Evolutionary conservation across 306 rosid genomes (phyloP).

Genomic region (Alnus glutinosa): DNA sequence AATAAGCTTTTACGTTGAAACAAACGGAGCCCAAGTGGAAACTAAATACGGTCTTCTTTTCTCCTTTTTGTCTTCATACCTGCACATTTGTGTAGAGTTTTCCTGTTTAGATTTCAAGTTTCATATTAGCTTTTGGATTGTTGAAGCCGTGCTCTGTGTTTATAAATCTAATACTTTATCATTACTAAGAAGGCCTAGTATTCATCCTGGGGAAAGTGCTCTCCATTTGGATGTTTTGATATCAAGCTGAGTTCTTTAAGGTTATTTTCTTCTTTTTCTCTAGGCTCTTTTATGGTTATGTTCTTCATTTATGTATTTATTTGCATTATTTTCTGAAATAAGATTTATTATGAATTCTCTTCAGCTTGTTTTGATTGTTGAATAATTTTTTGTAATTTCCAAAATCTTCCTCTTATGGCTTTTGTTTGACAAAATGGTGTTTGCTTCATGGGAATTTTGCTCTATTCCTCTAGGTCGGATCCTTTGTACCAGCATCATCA

Average conservation of each 20-base stretch:
- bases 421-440: slow-evolving; percentile 17
- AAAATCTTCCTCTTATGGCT: slow-evolving; percentile 21
- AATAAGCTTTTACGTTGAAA: too few species aligned
- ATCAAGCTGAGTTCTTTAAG: background rate
- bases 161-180: background rate
- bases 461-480: slow-evolving; percentile 79
- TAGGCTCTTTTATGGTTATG: background rate
- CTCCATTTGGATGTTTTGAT: background rate
- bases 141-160: slow-evolving; percentile 15
- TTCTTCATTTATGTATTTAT: background rate
- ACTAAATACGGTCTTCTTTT: background rate
- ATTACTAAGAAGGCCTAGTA: slow-evolving; percentile 15
- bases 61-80: background rate
- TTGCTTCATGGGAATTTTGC: slow-evolving; percentile 34
- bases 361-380: slow-evolving; percentile 2
- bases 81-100: background rate
- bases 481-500: slow-evolving; percentile 90
- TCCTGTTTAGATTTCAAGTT: background rate
- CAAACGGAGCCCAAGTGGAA: background rate
- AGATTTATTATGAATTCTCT: background rate
- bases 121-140: slow-evolving; percentile 2
- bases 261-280: slow-evolving; percentile 18
- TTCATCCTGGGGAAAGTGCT: slow-evolving; percentile 13
- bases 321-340: background rate
- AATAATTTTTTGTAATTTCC: slow-evolving; percentile 14